phyloP scores from a whole-genome alignment of 768 basidiomycete genomes.

The Termitomyces eurrhizus region DNA sequence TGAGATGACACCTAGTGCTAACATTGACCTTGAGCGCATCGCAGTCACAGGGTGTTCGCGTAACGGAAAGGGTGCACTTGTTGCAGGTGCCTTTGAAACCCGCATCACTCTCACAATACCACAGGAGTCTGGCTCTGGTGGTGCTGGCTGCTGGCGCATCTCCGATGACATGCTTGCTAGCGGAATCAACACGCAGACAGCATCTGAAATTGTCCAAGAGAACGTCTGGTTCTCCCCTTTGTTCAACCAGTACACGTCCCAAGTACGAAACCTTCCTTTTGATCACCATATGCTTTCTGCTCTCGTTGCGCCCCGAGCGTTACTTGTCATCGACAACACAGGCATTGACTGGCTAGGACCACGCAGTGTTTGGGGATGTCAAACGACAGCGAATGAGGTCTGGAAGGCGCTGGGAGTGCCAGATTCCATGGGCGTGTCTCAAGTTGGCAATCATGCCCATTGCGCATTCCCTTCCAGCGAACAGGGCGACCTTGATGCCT shows the following conservation, averaged over 20 bases:
- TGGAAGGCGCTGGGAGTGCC: constrained; percentile 47
- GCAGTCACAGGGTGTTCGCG: constrained; percentile 59
- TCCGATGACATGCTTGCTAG: constrained; percentile 41
- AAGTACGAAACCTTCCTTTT: constrained; percentile 44
- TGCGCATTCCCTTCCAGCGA: constrained; percentile 50
- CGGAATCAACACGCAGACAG: constrained; percentile 49
- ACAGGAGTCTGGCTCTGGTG: constrained; percentile 61
- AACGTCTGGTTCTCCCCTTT: constrained; percentile 58
- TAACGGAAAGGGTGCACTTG: constrained; percentile 57
- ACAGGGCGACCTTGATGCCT: constrained; percentile 44
- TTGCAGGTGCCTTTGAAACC: constrained; percentile 55
- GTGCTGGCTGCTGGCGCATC: constrained; percentile 57
- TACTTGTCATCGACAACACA: constrained; percentile 54
- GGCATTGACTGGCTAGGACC: constrained; percentile 55
- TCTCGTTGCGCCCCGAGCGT: constrained; percentile 50
- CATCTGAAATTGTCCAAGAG: constrained; percentile 54
- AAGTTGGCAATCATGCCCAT: constrained; percentile 51
- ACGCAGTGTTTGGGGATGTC: constrained; percentile 44
- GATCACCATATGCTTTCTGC: constrained; percentile 58
- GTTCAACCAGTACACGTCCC: constrained; percentile 45
- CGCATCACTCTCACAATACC: constrained; percentile 59
- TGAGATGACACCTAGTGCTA: constrained; percentile 40
- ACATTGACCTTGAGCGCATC: constrained; percentile 45
- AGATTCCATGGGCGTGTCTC: constrained; percentile 48
- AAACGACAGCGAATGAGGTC: constrained; percentile 45